Evolutionary conservation across 805 yeast species (phyloP), one percentile per base, ranked within the genome.

Genomic region (Lachancea quebecensis): DNA sequence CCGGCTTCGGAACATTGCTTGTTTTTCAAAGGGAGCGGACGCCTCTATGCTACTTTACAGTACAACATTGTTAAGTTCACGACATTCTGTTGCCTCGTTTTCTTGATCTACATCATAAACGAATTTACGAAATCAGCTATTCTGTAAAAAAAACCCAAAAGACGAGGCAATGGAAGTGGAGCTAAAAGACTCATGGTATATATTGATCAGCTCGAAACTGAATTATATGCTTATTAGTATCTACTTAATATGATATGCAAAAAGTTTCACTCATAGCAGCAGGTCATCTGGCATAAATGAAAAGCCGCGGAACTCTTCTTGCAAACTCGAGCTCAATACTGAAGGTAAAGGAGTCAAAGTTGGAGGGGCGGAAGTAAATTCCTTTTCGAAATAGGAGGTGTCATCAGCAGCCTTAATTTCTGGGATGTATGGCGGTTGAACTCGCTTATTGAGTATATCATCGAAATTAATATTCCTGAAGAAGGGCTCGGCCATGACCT

Each of bases 281-380:
- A 67, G 53, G 29, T 78, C 80, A 41, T 82, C 89, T 27, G 84
- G 77, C 56, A 85, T 79, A 65, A 89, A 91, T 1, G 97, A 88
- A 69, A 93, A 93, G 3, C 99, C 99, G 56, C 98, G 80, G 77
- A 93, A 93, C 69, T 88, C 95, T 58, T 93, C 97, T 72, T 93
- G 99, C 79, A 85, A 83, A 25, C 82, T 78, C 1, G 93, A 79
- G 11, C 93, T 83, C 58, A 93, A 72, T 6, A 85, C 81, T 28
- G 95, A 83, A 49, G 88, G 91, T 40, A 93, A 90, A 2, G 99
- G 99, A 1, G 99, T 93, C 65, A 91, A 74, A 41, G 95, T 82
- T 31, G 98, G 96, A 31, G 93, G 84, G 59, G 93, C 97, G 0
- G 89, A 79, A 0, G 99, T 93, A 62, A 93, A 93, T 63, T 89